Conservation (phyloP, 2,329 filamentous ascomycete species). For the Phyllosticta paracitricarpa region DNA sequence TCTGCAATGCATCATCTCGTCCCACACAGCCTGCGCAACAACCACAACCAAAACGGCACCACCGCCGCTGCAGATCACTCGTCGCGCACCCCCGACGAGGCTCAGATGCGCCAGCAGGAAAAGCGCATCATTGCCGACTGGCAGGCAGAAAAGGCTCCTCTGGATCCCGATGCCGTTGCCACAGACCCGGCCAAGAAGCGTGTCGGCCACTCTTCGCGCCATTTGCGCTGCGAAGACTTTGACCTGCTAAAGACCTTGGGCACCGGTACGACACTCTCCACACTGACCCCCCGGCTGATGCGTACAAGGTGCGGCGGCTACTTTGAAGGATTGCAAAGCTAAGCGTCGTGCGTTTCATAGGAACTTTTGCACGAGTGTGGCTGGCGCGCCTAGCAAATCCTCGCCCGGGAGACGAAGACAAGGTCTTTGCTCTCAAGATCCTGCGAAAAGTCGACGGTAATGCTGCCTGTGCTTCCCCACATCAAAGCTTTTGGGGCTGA, state of each 20-base stretch:
- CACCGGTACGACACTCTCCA: constrained; percentile 45
- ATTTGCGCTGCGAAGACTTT: constrained; percentile 51
- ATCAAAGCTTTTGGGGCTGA: background rate
- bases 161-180: constrained; percentile 34
- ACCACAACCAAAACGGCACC: constrained; percentile 16
- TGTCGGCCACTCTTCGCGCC: constrained; percentile 37
- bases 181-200: constrained; percentile 34
- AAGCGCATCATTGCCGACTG: constrained; percentile 37
- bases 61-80: constrained; percentile 17
- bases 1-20: constrained; percentile 26
- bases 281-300: background rate
- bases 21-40: constrained; percentile 20
- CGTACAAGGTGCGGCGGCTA: background rate
- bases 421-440: constrained; percentile 76
- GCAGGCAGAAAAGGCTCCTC: constrained; percentile 34
- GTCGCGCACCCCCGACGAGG: constrained; percentile 18
- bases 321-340: background rate
- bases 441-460: constrained; percentile 50
- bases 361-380: constrained; percentile 75
- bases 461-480: constrained; percentile 15
- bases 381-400: constrained; percentile 56
- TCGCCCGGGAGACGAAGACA: constrained; percentile 43
- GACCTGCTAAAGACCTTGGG: constrained; percentile 64
- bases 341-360: constrained; percentile 28
- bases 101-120: constrained; percentile 35